Evolutionary conservation across 352 stramenopile genomes (phyloP), one percentile per base, ranked within the genome.

Genomic region (Globisporangium megalacanthum): DNA sequence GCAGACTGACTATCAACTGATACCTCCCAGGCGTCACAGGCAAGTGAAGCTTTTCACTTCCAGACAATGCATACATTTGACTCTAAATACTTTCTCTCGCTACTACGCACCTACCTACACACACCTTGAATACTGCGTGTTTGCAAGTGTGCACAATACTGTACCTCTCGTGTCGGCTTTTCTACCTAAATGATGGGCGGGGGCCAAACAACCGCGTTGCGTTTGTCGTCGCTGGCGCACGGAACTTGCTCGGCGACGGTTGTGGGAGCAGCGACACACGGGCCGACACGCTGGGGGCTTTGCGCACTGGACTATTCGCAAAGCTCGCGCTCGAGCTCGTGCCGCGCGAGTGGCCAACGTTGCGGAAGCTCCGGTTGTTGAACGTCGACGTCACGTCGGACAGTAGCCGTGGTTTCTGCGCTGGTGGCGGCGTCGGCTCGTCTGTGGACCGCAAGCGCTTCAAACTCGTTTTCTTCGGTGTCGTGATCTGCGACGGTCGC

Each of bases 231-330:
- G 31, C 25, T 29, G 20, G 60, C 44, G 79, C 75, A 41, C 70
- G 68, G 55, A 82, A 75, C 50, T 82, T 84, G 65, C 75, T 80
- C n/a, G 75, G 72, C 36, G 75, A 84, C 37, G 64, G 58, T 29
- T 61, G 65, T 35, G 66, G 62, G 42, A 63, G 20, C 49, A 49
- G 36, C 33, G 57, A 49, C 37, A 8, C 35, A 13, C n/a, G 13
- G 8, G 39, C 49, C 22, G 42, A 9, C 10, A 62, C 56, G 15
- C 25, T 15, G 25, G 57, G 17, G 5, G 50, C 41, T 17, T 63
- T 63, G 42, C 57, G 57, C 20, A 52, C n/a, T 15, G 57, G 57
- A 5, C 57, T 72, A 17, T 55, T 73, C 19, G 64, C 58, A 33
- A 53, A 49, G 36, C 51, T 25, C 10, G 15, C 25, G 14, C 13